A percentile compares a stretch with the other conserved stretches of the same genome.
phyloP scores from a whole-genome alignment of 805 yeast species.

The Candida saitoana region DNA sequence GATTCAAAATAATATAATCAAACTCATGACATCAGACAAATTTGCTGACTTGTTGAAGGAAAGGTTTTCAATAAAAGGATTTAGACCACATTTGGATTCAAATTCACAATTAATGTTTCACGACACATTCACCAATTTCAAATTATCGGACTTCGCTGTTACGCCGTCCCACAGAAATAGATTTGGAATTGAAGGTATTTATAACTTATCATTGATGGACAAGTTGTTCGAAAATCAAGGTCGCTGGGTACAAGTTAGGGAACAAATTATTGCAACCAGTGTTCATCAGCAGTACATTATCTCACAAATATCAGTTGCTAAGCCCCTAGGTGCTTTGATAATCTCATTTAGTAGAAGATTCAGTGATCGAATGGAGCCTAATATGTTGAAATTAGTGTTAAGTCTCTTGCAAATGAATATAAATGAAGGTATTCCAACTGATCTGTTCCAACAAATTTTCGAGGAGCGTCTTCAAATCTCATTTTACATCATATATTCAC shows the following conservation, averaged over 20 bases:
- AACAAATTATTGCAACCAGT: constrained; percentile 54
- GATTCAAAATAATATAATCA: constrained; percentile 40
- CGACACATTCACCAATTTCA: constrained; percentile 42
- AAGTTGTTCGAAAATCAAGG: constrained; percentile 45
- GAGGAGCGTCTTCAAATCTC: constrained; percentile 65
- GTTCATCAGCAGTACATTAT: constrained; percentile 58
- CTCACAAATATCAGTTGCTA: constrained; percentile 66
- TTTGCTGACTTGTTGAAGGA: constrained; percentile 27
- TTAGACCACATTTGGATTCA: constrained; percentile 44
- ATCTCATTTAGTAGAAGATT: constrained; percentile 58
- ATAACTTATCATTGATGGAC: constrained; percentile 62
- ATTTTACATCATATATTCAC: constrained; percentile 46
- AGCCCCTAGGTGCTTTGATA: constrained; percentile 73
- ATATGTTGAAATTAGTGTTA: constrained; percentile 37
- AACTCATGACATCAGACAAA: constrained; percentile 34
- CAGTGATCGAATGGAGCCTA: constrained; percentile 16
- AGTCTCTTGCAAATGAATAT: constrained; percentile 49
- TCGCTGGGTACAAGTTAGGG: constrained; percentile 41
- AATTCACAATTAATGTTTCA: constrained; percentile 45
- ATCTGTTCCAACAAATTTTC: constrained; percentile 47
- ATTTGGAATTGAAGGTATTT: constrained; percentile 52
- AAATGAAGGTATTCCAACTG: constrained; percentile 48
- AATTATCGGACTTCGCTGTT: constrained; percentile 49
- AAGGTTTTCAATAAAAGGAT: constrained; percentile 43
- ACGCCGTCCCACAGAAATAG: constrained; percentile 43